Base-by-base conservation (phyloP, 208 protist species). In the Trypanosoma conorhini region DNA sequence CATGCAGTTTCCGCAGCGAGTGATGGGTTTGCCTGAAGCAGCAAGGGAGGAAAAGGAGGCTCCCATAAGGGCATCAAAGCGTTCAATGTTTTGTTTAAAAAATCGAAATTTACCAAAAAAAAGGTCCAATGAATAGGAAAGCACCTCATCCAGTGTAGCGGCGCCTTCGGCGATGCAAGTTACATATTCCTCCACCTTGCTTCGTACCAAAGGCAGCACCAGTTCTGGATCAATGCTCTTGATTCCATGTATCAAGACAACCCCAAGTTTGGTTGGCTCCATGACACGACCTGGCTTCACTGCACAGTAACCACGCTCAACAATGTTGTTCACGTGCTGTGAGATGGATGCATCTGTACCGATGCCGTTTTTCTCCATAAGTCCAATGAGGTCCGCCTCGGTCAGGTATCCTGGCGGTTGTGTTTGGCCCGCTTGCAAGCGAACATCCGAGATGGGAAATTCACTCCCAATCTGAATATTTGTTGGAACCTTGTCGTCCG, bases 321-420 rank as follows among this genome's bases (percentile, higher is more conserved):
- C 79, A 56, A 99, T 96, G 50, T 90, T 99, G 70, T 98, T 85
- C 31, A 99, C 99, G 80, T 99, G 99, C 71, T 97, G 82, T 3
- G 98, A 98, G 70, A 99, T 99, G 17, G 99, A 99, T 3, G 99
- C 99, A 82, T 99, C 99, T 2, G 99, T 99, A 35, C 99, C 98
- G 62, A 99, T 99, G 38, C 96, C 92, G 70, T 99, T 85, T 65
- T 92, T 91, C 61, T 99, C 98, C 98, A 99, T 99, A 12, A 96
- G 60, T 0, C 81, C 77, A 42, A 99, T 99, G 13, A 99, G 79
- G 28, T 99, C 98, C 0, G 97, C 62, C 81, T 99, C 99, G 1
- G 95, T 97, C 10, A 99, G 74, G 46, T 99, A 93, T n/a, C 79
- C 74, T 21, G 99, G 99, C 26, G 98, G 74, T 63, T 89, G 77